Conservation (phyloP, 2,329 filamentous ascomycete genomes). For the Diaporthe vexans region DNA sequence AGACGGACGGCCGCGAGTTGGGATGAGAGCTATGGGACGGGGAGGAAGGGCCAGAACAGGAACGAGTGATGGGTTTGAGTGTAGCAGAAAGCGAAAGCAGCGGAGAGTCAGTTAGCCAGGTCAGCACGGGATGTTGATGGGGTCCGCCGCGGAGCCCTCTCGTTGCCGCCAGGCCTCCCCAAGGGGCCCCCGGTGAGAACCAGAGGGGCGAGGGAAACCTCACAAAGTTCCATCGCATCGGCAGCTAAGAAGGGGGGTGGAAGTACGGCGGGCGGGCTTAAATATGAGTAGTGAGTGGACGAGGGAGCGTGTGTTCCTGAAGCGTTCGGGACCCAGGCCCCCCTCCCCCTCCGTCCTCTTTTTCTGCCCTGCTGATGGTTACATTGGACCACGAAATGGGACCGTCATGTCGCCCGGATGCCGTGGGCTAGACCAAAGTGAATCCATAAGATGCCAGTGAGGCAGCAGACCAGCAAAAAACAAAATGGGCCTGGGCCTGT, state of each 20-base stretch:
- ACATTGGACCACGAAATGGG: constrained; percentile 20
- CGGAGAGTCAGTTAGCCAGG: constrained; percentile 25
- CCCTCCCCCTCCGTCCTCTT: not conserved
- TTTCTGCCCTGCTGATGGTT: constrained; percentile 13
- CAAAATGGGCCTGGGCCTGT: constrained; percentile 26
- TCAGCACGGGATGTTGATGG: constrained; percentile 20
- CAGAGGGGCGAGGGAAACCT: constrained; percentile 31
- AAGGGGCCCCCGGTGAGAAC: constrained; percentile 16
- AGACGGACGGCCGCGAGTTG: not conserved
- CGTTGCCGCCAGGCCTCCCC: not conserved
- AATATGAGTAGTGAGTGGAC: constrained; percentile 1
- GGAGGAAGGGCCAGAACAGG: not conserved
- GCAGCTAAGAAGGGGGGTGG: not conserved
- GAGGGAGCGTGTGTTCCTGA: not conserved
- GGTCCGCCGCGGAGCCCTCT: constrained; percentile 6
- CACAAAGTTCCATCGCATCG: constrained; percentile 13
- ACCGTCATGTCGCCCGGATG: constrained; percentile 12
- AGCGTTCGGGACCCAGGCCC: not conserved
- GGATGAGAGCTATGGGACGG: not conserved
- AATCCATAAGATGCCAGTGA: constrained; percentile 11
- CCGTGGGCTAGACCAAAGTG: constrained; percentile 21
- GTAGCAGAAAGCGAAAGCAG: not conserved
- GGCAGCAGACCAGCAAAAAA: not conserved
- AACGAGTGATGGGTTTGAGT: not conserved
- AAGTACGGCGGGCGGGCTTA: constrained; percentile 19